Evolutionary conservation across 768 basidiomycete species (phyloP).

Genomic region (Panaeolus cyanescens): DNA sequence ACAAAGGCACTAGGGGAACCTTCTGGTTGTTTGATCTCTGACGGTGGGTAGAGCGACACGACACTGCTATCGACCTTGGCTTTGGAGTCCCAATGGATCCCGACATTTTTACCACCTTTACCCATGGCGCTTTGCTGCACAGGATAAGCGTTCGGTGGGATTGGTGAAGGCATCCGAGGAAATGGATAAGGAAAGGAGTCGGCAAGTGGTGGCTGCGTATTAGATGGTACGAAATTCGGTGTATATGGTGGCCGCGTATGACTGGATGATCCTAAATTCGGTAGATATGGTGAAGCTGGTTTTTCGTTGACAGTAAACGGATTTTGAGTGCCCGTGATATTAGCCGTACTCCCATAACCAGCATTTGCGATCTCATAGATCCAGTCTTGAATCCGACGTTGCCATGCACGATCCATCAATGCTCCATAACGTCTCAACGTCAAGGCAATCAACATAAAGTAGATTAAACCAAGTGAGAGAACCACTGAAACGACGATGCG

Average conservation of each 20-base stretch:
- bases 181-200: no score
- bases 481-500: conserved; percentile 47
- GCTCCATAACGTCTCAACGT: conserved; percentile 58
- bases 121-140: background rate
- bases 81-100: background rate
- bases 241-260: no score
- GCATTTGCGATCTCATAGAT: conserved; percentile 8
- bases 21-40: background rate
- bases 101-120: background rate
- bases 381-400: conserved; percentile 26
- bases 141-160: no score
- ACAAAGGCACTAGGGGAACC: background rate
- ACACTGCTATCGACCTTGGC: background rate
- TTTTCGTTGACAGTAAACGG: no score
- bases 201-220: no score
- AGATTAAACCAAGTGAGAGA: conserved; percentile 53
- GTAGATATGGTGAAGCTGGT: no score
- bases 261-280: no score
- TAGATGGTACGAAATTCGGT: no score
- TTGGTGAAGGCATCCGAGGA: no score
- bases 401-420: conserved; percentile 36
- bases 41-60: background rate
- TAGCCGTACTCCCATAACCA: no score
- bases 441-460: conserved; percentile 50
- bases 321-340: no score